Percentiles rank a stretch among this genome's conserved stretches.
These are phyloP conservation scores for Suillus fuscotomentosus DNA, from an alignment of 768 basidiomycete genomes.

Conservation along the genomic window DNA sequence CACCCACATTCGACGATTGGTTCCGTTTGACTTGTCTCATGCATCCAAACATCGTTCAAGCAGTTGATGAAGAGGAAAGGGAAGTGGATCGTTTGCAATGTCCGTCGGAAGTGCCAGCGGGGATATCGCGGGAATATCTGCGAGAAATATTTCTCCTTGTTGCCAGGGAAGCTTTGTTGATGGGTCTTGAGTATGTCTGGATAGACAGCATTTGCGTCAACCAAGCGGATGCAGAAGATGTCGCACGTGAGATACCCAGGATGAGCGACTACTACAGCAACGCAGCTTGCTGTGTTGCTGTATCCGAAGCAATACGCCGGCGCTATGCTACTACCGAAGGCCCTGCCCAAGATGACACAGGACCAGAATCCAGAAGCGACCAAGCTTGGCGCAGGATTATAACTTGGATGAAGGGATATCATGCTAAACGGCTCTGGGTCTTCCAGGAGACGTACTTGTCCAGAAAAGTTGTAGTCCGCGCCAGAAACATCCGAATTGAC, in stretches of 20 bases:
- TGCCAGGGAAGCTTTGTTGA: not conserved
- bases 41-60: not conserved
- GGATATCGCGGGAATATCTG: not conserved
- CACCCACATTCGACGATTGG: not conserved
- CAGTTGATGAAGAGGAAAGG: not conserved
- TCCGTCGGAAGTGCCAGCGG: not conserved
- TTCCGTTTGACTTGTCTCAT: not conserved
- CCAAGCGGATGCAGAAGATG: not conserved
- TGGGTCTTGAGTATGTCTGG: not conserved
- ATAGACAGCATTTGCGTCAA: not conserved
- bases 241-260: not conserved
- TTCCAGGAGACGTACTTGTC: not conserved
- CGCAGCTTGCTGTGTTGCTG: not conserved
- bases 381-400: not conserved
- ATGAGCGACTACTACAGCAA: not conserved
- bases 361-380: not conserved
- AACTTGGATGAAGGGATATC: not conserved
- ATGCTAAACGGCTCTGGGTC: not conserved
- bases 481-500: not conserved
- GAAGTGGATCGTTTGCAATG: not conserved
- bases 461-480: not conserved
- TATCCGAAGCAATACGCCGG: slow-evolving; percentile 1
- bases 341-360: not conserved
- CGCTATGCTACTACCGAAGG: not conserved
- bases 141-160: not conserved